Evolutionary conservation across 2,329 filamentous ascomycete species (phyloP).

Genomic region (Leptosphaerulina australis): DNA sequence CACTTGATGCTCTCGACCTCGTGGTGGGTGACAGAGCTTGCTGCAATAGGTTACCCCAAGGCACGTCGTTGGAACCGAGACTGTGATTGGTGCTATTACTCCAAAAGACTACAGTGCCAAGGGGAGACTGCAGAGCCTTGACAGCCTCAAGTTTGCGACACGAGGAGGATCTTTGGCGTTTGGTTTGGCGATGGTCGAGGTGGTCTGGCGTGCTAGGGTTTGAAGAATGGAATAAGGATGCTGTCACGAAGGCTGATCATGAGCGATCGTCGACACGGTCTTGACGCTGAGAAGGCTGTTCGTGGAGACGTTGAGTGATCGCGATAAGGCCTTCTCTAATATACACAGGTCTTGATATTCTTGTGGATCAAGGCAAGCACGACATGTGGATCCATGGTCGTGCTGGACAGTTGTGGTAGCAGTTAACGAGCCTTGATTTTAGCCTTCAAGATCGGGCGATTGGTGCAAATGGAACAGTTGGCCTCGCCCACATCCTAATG

Average conservation of each 20-base stretch:
- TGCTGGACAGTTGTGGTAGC: background rate
- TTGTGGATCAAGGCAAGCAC: conserved; percentile 4
- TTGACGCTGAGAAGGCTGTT: background rate
- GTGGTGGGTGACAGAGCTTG: conserved; percentile 3
- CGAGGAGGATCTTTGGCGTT: conserved; percentile 7
- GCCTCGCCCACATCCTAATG: background rate
- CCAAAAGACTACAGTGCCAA: conserved; percentile 4
- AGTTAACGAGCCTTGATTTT: background rate
- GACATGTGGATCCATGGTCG: conserved; percentile 1
- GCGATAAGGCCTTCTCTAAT: background rate
- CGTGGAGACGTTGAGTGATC: background rate
- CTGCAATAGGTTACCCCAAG: conserved; percentile 8
- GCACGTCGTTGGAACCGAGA: conserved; percentile 10
- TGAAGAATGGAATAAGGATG: background rate
- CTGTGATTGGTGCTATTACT: conserved; percentile 12
- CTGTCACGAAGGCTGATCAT: conserved; percentile 1
- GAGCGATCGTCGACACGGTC: background rate
- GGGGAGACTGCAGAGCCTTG: background rate
- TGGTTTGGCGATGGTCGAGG: conserved; percentile 2
- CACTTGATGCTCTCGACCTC: conserved; percentile 6
- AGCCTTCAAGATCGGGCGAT: background rate
- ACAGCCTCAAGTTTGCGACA: conserved; percentile 10
- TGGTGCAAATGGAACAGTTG: background rate
- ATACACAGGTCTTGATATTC: conserved; percentile 7
- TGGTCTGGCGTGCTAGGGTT: background rate